Evolutionary conservation across 2,329 filamentous ascomycete genomes (phyloP).

Genomic region (Hypomyces perniciosus): DNA sequence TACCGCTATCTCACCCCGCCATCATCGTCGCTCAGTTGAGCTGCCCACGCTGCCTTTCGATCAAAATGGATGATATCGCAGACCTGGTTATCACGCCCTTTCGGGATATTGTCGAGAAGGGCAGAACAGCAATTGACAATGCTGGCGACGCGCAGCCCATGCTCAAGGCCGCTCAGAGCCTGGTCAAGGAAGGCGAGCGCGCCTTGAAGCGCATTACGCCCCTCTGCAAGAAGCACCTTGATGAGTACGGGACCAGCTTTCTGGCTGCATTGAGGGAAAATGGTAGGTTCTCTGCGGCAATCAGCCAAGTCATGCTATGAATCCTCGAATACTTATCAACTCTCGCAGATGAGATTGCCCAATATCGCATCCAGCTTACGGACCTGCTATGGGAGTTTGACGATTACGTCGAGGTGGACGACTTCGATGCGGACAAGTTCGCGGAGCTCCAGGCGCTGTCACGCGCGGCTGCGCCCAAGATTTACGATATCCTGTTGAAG

Average conservation of each 20-base stretch:
- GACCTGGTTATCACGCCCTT: slow-evolving; percentile 47
- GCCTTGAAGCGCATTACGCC: slow-evolving; percentile 46
- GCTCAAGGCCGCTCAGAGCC: slow-evolving; percentile 42
- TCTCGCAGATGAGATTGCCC: slow-evolving; percentile 43
- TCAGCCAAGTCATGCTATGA: no score
- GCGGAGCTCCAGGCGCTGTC: slow-evolving; percentile 42
- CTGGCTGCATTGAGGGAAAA: slow-evolving; percentile 48
- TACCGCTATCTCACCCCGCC: slow-evolving; percentile 4
- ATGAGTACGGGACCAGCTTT: slow-evolving; percentile 45
- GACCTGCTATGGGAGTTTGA: slow-evolving; percentile 53
- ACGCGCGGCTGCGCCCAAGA: slow-evolving; percentile 42
- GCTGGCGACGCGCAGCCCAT: slow-evolving; percentile 40
- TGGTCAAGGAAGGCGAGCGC: slow-evolving; percentile 44
- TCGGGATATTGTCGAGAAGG: slow-evolving; percentile 47
- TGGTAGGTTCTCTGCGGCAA: slow-evolving; percentile 32
- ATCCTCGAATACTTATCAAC: background rate
- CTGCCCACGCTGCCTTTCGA: background rate
- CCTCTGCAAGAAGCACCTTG: slow-evolving; percentile 41
- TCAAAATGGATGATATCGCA: slow-evolving; percentile 33
- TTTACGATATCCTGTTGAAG: slow-evolving; percentile 46
- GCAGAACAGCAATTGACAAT: slow-evolving; percentile 40
- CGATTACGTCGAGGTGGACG: slow-evolving; percentile 43
- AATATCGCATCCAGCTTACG: slow-evolving; percentile 41
- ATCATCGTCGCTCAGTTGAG: background rate
- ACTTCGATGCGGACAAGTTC: slow-evolving; percentile 47